Evolutionary conservation across 805 yeast species (phyloP), one percentile per base, ranked within the genome.

Genomic region (Starmerella stellata): DNA sequence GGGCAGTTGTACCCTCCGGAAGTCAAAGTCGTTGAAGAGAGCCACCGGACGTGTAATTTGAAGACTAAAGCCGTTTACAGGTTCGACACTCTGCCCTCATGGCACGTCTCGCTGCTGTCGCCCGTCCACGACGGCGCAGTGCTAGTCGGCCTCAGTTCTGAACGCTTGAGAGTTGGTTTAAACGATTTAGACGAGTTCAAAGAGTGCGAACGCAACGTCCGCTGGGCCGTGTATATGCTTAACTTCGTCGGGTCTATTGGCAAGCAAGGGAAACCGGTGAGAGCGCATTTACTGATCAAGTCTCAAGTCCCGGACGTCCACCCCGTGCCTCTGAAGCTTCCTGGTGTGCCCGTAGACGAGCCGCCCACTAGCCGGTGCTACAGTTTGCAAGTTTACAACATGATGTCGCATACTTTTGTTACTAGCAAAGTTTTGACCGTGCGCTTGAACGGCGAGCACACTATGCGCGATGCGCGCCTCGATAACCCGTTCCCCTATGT

Each of bases 221-320:
- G 39, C n/a, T 44, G 47, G 47, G 47, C 37, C 25, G 18, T 36
- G 13, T 39, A 38, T 18, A 17, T 42, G 17, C 29, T 44, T n/a
- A 24, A 11, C 19, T 44, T 44, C 34, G 44, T 37, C 11, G 45
- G 45, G 15, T 33, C 45, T 16, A 36, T 41, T 5, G 18, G 37
- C n/a, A 44, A 44, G 23, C 27, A 30, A 4, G 37, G 38, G 32
- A 43, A 41, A 1, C 41, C 38, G 17, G 45, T 45, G 2, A 5
- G 16, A 16, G 45, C 38, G 8, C 21, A 30, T 5, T 32, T 39
- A 11, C 19, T 44, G 4, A 15, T 42, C 7, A 19, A 21, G 15
- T 44, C 46, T 2, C 11, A 17, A 15, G 21, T 38, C 4, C 44
- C 45, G 1, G 47, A 44, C 13, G 15, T 37, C 5, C 37, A 41